Evolutionary conservation across 2,329 filamentous ascomycete genomes (phyloP).

Genomic region (Xylariaceae sp.): DNA sequence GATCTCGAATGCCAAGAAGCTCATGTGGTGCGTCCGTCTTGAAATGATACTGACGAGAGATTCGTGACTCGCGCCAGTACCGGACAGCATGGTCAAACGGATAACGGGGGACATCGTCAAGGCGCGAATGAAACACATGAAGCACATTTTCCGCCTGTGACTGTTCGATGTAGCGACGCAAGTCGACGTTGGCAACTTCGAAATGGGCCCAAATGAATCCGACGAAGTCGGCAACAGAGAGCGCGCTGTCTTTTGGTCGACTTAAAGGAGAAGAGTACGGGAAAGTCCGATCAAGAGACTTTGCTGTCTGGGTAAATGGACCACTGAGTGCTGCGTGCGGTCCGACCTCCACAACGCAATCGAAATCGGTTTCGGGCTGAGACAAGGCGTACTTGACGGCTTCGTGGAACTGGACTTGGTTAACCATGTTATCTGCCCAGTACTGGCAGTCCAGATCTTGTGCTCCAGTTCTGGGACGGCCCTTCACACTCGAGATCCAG

Average conservation of each 20-base stretch:
- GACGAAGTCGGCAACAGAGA: conserved; percentile 27
- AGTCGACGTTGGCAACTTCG: conserved; percentile 14
- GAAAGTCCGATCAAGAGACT: conserved; percentile 19
- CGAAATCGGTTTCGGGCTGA: conserved; percentile 22
- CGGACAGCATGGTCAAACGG: conserved; percentile 43
- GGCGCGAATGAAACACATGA: conserved; percentile 4
- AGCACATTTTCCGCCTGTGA: conserved; percentile 9
- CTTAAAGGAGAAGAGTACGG: conserved; percentile 24
- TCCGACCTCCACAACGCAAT: conserved; percentile 30
- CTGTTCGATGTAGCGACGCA: conserved; percentile 25
- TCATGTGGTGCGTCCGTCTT: conserved; percentile 32
- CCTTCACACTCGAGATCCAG: conserved; percentile 41
- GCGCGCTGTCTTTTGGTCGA: conserved; percentile 22
- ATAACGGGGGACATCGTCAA: conserved; percentile 38
- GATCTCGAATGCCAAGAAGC: conserved; percentile 35
- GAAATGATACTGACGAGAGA: conserved; percentile 38
- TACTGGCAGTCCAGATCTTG: conserved; percentile 29
- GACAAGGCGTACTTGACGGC: conserved; percentile 28
- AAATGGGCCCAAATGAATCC: conserved; percentile 28
- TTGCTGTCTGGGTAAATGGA: conserved; percentile 25
- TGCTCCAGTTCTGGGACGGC: conserved; percentile 16
- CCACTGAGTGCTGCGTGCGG: conserved; percentile 29
- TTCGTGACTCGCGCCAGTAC: conserved; percentile 41
- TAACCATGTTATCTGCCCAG: conserved; percentile 40
- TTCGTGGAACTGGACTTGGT: conserved; percentile 37